phyloP scores from a whole-genome alignment of 768 basidiomycete species.

The Dendrothele bispora region DNA sequence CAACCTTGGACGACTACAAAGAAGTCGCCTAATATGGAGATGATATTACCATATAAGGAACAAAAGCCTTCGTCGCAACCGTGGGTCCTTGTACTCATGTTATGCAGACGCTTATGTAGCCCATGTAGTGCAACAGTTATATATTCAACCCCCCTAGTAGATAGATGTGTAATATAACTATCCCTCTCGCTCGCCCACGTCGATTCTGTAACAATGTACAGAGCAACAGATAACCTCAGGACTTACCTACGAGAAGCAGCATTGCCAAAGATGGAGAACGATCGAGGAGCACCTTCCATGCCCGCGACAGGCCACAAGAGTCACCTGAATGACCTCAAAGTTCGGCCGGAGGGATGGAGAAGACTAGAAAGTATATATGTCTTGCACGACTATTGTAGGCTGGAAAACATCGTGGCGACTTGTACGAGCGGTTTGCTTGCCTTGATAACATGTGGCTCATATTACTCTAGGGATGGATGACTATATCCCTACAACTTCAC shows the following conservation, averaged over 20 bases:
- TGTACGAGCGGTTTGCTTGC: slow-evolving; percentile 32
- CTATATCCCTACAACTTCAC: slow-evolving; percentile 32
- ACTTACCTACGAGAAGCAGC: slow-evolving; percentile 45
- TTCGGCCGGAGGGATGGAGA: slow-evolving; percentile 50
- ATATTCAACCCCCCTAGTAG: no score
- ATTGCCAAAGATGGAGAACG: slow-evolving; percentile 42
- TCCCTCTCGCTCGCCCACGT: neutral
- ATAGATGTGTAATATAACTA: no score
- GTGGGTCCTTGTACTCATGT: slow-evolving; percentile 7
- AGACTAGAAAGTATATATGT: slow-evolving; percentile 48
- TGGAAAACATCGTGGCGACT: slow-evolving; percentile 31
- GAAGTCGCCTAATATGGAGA: neutral
- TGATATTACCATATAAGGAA: slow-evolving; percentile 1
- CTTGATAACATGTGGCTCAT: slow-evolving; percentile 16
- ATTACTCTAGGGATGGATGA: slow-evolving; percentile 38
- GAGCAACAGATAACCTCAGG: slow-evolving; percentile 43
- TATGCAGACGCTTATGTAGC: neutral
- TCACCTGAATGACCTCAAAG: slow-evolving; percentile 41
- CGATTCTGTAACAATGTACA: slow-evolving; percentile 19
- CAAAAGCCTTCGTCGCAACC: neutral
- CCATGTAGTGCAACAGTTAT: no score
- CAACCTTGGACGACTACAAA: no score
- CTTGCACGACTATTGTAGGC: slow-evolving; percentile 25
- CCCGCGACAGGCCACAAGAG: slow-evolving; percentile 45
- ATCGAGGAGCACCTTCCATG: slow-evolving; percentile 26